A percentile compares a stretch with the other conserved stretches of the same genome.
Conservation (phyloP, 2,329 filamentous ascomycete species). For the Sporothrix luriei region DNA sequence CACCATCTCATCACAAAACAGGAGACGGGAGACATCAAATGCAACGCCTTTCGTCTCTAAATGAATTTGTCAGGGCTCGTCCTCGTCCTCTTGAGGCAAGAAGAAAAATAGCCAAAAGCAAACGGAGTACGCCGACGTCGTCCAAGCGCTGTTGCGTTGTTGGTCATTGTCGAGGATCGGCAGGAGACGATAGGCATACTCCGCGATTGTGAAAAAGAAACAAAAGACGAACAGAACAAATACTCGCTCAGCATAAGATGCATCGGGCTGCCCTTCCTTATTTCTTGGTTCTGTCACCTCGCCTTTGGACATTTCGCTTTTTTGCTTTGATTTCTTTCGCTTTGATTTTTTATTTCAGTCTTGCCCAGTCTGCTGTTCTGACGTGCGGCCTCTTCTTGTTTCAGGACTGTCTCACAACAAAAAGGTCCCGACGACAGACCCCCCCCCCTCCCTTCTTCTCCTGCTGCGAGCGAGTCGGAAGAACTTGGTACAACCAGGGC, state of each 20-base stretch:
- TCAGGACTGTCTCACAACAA: slow-evolving; percentile 33
- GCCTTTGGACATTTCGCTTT: neutral
- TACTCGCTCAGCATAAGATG: neutral
- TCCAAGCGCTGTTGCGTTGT: neutral
- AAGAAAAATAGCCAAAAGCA: neutral
- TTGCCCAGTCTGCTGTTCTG: neutral
- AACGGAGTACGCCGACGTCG: neutral
- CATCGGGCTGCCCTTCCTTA: neutral
- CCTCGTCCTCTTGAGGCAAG: too few relatives aligned
- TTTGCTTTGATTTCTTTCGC: too few relatives aligned
- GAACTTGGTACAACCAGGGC: slow-evolving; percentile 11
- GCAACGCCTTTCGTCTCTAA: neutral
- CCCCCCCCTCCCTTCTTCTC: neutral
- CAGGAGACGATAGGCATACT: neutral
- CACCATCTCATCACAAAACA: slow-evolving; percentile 6
- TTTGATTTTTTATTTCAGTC: neutral
- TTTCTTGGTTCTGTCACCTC: slow-evolving; percentile 13
- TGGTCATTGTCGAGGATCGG: neutral
- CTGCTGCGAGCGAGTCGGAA: neutral
- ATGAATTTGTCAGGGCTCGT: neutral
- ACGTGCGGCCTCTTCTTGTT: slow-evolving; percentile 9
- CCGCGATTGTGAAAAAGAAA: neutral
- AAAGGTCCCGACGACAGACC: slow-evolving; percentile 4
- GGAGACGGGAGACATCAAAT: neutral
- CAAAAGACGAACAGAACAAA: neutral